Percentiles rank a stretch among this genome's conserved stretches.
Conservation (phyloP, 1,284 basidiomycete genomes). For the Cryptococcus jaspeensis region DNA sequence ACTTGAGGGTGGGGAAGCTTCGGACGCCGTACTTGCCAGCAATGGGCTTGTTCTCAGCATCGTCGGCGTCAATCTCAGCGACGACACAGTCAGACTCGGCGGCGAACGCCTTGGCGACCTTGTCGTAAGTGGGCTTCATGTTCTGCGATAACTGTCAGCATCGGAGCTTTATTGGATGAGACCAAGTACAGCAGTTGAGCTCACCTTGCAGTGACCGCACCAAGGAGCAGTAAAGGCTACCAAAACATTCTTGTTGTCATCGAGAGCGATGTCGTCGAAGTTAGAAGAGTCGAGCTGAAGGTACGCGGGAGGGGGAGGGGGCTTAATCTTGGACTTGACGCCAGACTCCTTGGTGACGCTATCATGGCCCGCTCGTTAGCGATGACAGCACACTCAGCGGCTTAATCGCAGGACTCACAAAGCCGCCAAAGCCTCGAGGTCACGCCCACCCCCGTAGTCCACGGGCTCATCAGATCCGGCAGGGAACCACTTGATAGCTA, state of each 20-base stretch:
- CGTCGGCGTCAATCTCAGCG: slow-evolving; percentile 88
- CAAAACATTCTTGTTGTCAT: slow-evolving; percentile 76
- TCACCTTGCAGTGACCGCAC: slow-evolving; percentile 57
- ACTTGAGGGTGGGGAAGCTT: slow-evolving; percentile 88
- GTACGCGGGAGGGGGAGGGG: slow-evolving; percentile 73
- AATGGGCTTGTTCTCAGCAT: slow-evolving; percentile 71
- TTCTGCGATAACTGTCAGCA: slow-evolving; percentile 50
- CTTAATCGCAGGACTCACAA: slow-evolving; percentile 62
- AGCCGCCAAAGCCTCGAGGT: slow-evolving; percentile 70
- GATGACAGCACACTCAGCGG: not conserved
- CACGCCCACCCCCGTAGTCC: slow-evolving; percentile 74
- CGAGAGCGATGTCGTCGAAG: slow-evolving; percentile 73
- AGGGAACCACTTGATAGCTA: slow-evolving; percentile 90
- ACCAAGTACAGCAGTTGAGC: not conserved
- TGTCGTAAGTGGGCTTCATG: slow-evolving; percentile 82
- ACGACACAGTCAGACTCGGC: slow-evolving; percentile 76
- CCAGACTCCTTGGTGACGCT: slow-evolving; percentile 74
- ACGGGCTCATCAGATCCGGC: slow-evolving; percentile 62
- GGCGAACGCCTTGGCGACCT: slow-evolving; percentile 76
- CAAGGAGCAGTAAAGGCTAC: slow-evolving; percentile 79
- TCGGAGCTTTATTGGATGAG: not conserved
- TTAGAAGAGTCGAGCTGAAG: slow-evolving; percentile 67
- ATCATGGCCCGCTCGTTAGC: not conserved
- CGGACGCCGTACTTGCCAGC: slow-evolving; percentile 70
- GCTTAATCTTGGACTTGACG: slow-evolving; percentile 80